These are phyloP conservation scores for Senecio squalidus DNA, from an alignment of 140 eudicot genomes.

Conservation along the genomic window DNA sequence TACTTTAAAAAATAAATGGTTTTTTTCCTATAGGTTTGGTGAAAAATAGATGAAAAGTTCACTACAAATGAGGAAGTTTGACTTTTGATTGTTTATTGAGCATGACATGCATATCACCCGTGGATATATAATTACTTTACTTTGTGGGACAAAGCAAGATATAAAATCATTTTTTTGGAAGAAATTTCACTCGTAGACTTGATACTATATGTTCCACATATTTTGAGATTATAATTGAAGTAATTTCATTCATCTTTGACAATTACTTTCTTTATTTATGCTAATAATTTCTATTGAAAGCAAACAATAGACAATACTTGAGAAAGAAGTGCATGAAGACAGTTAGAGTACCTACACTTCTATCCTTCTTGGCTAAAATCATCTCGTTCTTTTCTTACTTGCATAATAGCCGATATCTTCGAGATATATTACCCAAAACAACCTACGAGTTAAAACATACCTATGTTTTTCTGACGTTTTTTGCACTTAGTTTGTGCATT, in stretches of 20 bases:
- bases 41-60: too few species aligned
- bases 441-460: constrained; percentile 10
- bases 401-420: constrained; percentile 11
- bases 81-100: background rate
- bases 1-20: too few species aligned
- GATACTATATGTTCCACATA: background rate
- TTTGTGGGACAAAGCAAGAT: background rate
- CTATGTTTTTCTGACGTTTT: constrained; percentile 20
- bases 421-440: constrained; percentile 11
- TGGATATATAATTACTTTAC: constrained; percentile 6
- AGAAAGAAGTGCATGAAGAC: constrained; percentile 36
- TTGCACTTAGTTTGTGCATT: constrained; percentile 23
- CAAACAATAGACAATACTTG: background rate
- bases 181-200: constrained; percentile 31
- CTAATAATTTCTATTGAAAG: background rate
- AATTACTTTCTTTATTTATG: background rate
- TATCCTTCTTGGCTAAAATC: constrained; percentile 16
- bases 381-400: constrained; percentile 15
- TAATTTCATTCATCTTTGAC: background rate
- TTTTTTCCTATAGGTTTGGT: too few species aligned
- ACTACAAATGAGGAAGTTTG: too few species aligned
- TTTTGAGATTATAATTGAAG: background rate
- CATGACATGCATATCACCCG: constrained; percentile 18
- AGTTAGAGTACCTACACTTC: constrained; percentile 7
- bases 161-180: constrained; percentile 9